Percentiles rank a stretch among this genome's conserved stretches.
Evolutionary conservation across 139 green algal species (phyloP).

Genomic region (Pleodorina starrii): DNA sequence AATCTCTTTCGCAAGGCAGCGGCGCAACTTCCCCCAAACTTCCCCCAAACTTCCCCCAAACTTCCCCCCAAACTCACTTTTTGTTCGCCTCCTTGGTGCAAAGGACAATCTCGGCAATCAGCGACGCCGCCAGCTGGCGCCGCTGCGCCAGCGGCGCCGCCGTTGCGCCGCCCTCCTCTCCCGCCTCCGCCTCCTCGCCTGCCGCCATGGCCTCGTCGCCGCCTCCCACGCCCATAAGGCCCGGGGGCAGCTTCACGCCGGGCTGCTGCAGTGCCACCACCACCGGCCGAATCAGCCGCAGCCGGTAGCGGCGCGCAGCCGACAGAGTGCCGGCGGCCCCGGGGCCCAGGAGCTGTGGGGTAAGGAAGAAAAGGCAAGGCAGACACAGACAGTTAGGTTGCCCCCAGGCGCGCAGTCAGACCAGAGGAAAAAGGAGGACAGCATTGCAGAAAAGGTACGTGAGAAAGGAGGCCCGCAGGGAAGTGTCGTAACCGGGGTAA

Average conservation of each 20-base stretch:
- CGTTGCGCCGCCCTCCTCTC: neutral
- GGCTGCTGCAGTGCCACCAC: constrained; percentile 53
- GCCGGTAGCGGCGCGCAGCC: constrained; percentile 87
- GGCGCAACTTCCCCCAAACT: neutral
- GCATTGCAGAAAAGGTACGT: too few relatives aligned
- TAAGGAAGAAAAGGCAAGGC: neutral
- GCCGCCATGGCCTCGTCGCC: constrained; percentile 10
- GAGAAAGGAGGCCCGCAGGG: too few relatives aligned
- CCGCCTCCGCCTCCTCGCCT: neutral
- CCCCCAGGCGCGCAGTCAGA: too few relatives aligned
- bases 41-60: neutral
- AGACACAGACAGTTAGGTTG: too few relatives aligned
- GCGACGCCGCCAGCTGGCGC: constrained; percentile 46
- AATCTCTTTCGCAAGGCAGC: too few relatives aligned
- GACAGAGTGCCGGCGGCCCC: constrained; percentile 50
- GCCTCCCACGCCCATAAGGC: neutral
- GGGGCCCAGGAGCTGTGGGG: constrained; percentile 24
- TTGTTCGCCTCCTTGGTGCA: constrained; percentile 95
- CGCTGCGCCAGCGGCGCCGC: neutral
- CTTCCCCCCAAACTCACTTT: constrained; percentile 64
- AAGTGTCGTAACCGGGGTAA: too few relatives aligned
- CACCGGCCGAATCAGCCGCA: constrained; percentile 72
- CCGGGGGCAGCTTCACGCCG: neutral
- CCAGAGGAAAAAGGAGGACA: too few relatives aligned
- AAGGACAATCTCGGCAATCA: constrained; percentile 94